Percentiles rank a stretch among this genome's conserved stretches.
phyloP scores from a whole-genome alignment of 2,329 filamentous ascomycete species.

The Arthrobotrys pseudoclavata region DNA sequence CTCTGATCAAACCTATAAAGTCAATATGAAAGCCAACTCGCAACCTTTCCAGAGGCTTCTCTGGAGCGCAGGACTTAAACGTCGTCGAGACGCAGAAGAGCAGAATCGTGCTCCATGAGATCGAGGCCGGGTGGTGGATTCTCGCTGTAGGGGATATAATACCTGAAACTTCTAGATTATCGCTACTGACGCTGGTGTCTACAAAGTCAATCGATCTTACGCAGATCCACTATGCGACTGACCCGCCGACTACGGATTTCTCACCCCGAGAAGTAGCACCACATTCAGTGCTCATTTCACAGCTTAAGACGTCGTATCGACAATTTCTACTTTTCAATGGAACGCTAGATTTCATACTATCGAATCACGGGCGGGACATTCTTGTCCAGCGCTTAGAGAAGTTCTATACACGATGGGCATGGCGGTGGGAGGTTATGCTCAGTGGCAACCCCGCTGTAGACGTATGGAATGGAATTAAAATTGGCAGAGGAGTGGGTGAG shows the following conservation, averaged over 20 bases:
- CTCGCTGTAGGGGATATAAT: slow-evolving; percentile 76
- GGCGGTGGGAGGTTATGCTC: slow-evolving; percentile 86
- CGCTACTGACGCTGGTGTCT: slow-evolving; percentile 9
- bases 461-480: slow-evolving; percentile 84
- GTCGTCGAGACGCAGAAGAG: slow-evolving; percentile 91
- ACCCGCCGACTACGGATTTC: slow-evolving; percentile 75
- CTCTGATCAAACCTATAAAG: slow-evolving; percentile 30
- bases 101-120: slow-evolving; percentile 84
- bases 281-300: slow-evolving; percentile 79
- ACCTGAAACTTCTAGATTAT: neutral
- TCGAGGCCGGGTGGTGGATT: slow-evolving; percentile 93
- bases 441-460: slow-evolving; percentile 88
- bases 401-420: slow-evolving; percentile 81
- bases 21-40: slow-evolving; percentile 52
- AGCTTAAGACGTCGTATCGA: slow-evolving; percentile 84
- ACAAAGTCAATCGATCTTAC: slow-evolving; percentile 83
- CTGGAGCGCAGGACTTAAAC: slow-evolving; percentile 80
- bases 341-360: slow-evolving; percentile 72
- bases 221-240: slow-evolving; percentile 69
- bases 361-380: slow-evolving; percentile 75
- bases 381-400: slow-evolving; percentile 80
- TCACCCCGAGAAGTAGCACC: slow-evolving; percentile 92
- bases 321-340: slow-evolving; percentile 91
- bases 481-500: slow-evolving; percentile 94
- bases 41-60: slow-evolving; percentile 76